Conservation (phyloP, 495 filamentous ascomycete species). For the Daldinia concentrica region DNA sequence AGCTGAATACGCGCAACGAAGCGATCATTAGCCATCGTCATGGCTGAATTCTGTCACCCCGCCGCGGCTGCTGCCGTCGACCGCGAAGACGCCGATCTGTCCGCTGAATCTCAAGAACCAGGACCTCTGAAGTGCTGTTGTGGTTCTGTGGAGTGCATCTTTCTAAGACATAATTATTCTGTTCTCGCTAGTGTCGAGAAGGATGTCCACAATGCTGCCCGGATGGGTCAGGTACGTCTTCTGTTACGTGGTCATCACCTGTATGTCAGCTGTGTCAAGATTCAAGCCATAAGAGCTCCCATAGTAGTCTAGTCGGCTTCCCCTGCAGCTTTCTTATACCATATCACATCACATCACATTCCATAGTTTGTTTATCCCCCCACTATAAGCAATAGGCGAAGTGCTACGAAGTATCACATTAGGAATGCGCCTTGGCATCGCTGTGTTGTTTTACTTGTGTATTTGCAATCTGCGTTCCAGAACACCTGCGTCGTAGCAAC, state of each 20-base stretch:
- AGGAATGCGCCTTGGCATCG: conserved; percentile 21
- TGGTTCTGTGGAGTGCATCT: conserved; percentile 80
- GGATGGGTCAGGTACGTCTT: conserved; percentile 82
- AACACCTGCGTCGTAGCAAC: neutral
- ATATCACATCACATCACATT: conserved; percentile 18
- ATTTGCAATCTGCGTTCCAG: conserved; percentile 23
- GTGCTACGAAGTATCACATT: neutral
- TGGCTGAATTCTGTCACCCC: conserved; percentile 40
- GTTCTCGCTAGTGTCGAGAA: conserved; percentile 83
- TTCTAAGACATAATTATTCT: conserved; percentile 78
- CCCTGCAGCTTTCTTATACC: conserved; percentile 16
- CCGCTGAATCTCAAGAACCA: conserved; percentile 33
- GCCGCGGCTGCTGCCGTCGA: conserved; percentile 24
- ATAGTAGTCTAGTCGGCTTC: conserved; percentile 5
- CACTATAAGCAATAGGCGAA: neutral
- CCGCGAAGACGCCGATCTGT: conserved; percentile 25
- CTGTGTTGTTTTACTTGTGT: conserved; percentile 14
- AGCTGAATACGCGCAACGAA: conserved; percentile 29
- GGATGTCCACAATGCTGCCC: conserved; percentile 83
- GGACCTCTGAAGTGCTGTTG: conserved; percentile 74
- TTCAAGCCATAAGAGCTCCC: conserved; percentile 6
- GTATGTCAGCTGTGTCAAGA: neutral
- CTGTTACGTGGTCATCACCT: conserved; percentile 10
- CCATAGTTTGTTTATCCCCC: conserved; percentile 19
- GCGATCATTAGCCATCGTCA: conserved; percentile 33